Percentiles rank a stretch among this genome's conserved stretches.
Conservation (phyloP, 805 yeast species). For the Myxozyma monticola region DNA sequence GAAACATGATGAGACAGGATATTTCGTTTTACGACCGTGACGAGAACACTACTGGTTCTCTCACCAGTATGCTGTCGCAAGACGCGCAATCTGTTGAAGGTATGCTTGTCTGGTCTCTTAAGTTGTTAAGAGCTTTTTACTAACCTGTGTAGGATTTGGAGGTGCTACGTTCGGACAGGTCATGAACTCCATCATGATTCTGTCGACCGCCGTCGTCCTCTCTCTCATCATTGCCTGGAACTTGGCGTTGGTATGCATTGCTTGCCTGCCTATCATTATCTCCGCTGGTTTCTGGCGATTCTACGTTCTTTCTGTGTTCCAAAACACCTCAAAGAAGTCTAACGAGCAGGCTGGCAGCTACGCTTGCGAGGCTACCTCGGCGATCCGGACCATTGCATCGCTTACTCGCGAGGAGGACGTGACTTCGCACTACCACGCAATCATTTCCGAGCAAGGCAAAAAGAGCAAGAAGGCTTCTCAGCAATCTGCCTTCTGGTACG, state of each 20-base stretch:
- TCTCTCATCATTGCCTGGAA: constrained; percentile 46
- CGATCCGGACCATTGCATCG: constrained; percentile 42
- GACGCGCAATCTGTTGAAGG: constrained; percentile 37
- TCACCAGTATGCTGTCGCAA: constrained; percentile 33
- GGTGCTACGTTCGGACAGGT: constrained; percentile 39
- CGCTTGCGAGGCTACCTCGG: constrained; percentile 39
- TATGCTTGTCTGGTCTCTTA: not conserved
- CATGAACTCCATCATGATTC: constrained; percentile 39
- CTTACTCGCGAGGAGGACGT: constrained; percentile 45
- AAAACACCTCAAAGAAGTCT: constrained; percentile 28
- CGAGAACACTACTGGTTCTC: constrained; percentile 34
- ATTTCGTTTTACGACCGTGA: constrained; percentile 34
- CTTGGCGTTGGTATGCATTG: constrained; percentile 45
- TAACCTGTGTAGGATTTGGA: constrained; percentile 30
- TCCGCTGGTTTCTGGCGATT: constrained; percentile 46
- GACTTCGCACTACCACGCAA: constrained; percentile 34
- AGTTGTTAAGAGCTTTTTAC: not conserved
- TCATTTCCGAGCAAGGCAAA: constrained; percentile 18
- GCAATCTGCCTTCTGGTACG: constrained; percentile 38
- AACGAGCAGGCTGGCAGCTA: constrained; percentile 18
- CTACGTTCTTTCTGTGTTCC: constrained; percentile 39
- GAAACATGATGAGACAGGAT: constrained; percentile 36
- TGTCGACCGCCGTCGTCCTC: constrained; percentile 43
- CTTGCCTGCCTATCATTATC: constrained; percentile 40
- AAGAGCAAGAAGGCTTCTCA: not conserved